phyloP scores from a whole-genome alignment of 768 basidiomycete species.

The Porphyrellus cyaneotinctus region DNA sequence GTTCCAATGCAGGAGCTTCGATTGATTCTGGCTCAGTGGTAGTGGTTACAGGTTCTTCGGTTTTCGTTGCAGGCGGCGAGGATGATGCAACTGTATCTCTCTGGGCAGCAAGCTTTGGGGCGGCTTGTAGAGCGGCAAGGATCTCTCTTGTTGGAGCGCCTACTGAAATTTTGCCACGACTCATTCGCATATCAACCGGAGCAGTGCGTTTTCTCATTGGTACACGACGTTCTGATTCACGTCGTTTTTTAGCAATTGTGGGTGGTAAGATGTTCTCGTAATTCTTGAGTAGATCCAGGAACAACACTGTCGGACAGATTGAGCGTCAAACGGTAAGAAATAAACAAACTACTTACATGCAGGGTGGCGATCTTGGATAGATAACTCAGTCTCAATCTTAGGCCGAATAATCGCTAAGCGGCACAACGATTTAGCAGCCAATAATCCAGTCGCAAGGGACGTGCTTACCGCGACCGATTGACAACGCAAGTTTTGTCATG shows the following conservation, averaged over 20 bases:
- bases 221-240: conserved; percentile 80
- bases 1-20: conserved; percentile 4
- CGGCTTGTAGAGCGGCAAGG: conserved; percentile 64
- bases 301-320: conserved; percentile 50
- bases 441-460: neutral
- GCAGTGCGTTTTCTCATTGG: conserved; percentile 85
- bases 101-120: conserved; percentile 47
- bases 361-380: conserved; percentile 89
- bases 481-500: conserved; percentile 81
- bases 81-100: conserved; percentile 8
- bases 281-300: conserved; percentile 79
- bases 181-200: conserved; percentile 84
- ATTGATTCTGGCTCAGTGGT: conserved; percentile 15
- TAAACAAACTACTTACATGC: conserved; percentile 45
- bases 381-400: conserved; percentile 73
- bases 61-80: conserved; percentile 12
- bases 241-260: conserved; percentile 79
- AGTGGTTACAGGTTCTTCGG: conserved; percentile 18
- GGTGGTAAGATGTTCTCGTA: conserved; percentile 74
- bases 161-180: conserved; percentile 68
- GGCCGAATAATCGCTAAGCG: conserved; percentile 73
- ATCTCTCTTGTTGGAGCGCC: conserved; percentile 68
- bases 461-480: conserved; percentile 76
- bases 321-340: neutral
- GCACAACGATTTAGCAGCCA: conserved; percentile 1